Conservation (phyloP, 805 yeast genomes). For the Wickerhamiella bombiphila region DNA sequence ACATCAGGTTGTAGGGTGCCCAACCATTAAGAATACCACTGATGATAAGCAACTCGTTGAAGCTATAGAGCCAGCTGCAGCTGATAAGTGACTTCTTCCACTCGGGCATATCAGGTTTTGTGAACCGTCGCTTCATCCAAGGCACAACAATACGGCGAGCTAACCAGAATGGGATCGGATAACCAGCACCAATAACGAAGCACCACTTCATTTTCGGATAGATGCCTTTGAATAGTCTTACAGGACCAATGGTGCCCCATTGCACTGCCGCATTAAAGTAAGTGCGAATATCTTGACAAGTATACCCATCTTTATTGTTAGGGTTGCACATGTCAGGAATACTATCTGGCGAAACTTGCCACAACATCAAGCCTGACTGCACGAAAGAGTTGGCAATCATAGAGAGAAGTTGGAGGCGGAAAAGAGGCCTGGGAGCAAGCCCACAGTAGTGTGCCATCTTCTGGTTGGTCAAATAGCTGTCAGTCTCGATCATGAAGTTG, state of each 20-base stretch:
- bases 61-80: constrained; percentile 17
- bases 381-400: constrained; percentile 18
- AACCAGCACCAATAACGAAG: constrained; percentile 40
- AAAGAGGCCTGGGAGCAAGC: constrained; percentile 44
- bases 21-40: constrained; percentile 29
- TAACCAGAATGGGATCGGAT: constrained; percentile 13
- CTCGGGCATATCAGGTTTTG: constrained; percentile 12
- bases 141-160: constrained; percentile 6
- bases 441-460: constrained; percentile 44
- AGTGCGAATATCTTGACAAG: constrained; percentile 27
- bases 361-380: constrained; percentile 22
- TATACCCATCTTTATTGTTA: constrained; percentile 29
- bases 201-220: constrained; percentile 51
- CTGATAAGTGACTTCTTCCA: neutral
- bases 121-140: constrained; percentile 15
- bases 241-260: constrained; percentile 52
- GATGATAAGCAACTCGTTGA: constrained; percentile 31
- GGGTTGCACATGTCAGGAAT: constrained; percentile 29
- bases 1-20: constrained; percentile 19
- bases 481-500: constrained; percentile 50
- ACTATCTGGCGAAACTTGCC: constrained; percentile 24
- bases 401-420: constrained; percentile 31
- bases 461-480: constrained; percentile 39
- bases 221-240: constrained; percentile 31
- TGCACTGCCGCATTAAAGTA: constrained; percentile 37